Conservation (phyloP, 495 filamentous ascomycete species). For the Hypoxylon perforatum region DNA sequence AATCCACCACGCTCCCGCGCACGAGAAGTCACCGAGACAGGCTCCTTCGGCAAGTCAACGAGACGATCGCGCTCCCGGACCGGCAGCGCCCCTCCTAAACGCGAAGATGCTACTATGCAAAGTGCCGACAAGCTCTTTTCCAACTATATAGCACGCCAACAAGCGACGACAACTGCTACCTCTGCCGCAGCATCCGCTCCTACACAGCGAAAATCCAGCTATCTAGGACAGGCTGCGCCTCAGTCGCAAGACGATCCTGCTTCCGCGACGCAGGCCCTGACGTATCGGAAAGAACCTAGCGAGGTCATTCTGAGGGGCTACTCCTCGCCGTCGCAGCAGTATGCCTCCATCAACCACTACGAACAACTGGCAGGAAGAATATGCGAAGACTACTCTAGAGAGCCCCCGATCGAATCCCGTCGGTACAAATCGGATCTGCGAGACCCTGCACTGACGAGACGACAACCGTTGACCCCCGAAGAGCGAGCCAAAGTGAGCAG, state of each 20-base stretch:
- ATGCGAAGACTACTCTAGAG: slow-evolving; percentile 89
- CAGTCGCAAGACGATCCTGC: slow-evolving; percentile 46
- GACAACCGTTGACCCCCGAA: slow-evolving; percentile 68
- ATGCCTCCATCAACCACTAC: slow-evolving; percentile 85
- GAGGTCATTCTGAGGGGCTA: slow-evolving; percentile 90
- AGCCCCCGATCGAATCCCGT: slow-evolving; percentile 65
- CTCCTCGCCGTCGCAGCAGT: slow-evolving; percentile 73
- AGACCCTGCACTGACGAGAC: slow-evolving; percentile 69
- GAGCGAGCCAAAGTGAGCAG: slow-evolving; percentile 80
- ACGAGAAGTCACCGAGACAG: slow-evolving; percentile 59
- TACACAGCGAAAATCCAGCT: slow-evolving; percentile 46
- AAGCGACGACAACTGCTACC: slow-evolving; percentile 14
- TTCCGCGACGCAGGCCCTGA: slow-evolving; percentile 36
- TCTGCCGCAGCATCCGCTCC: slow-evolving; percentile 18
- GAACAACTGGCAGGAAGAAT: slow-evolving; percentile 83
- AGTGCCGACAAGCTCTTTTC: slow-evolving; percentile 63
- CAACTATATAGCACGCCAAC: slow-evolving; percentile 52
- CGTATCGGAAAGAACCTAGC: slow-evolving; percentile 63
- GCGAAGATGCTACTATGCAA: slow-evolving; percentile 65
- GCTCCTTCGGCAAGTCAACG: slow-evolving; percentile 67
- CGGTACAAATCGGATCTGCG: slow-evolving; percentile 71
- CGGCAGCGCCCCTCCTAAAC: slow-evolving; percentile 58
- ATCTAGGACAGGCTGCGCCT: slow-evolving; percentile 31
- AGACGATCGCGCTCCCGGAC: slow-evolving; percentile 63
- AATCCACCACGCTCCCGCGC: slow-evolving; percentile 48